Evolutionary conservation across 1,284 basidiomycete genomes (phyloP).

Genomic region (Singerocomus inundabilis): DNA sequence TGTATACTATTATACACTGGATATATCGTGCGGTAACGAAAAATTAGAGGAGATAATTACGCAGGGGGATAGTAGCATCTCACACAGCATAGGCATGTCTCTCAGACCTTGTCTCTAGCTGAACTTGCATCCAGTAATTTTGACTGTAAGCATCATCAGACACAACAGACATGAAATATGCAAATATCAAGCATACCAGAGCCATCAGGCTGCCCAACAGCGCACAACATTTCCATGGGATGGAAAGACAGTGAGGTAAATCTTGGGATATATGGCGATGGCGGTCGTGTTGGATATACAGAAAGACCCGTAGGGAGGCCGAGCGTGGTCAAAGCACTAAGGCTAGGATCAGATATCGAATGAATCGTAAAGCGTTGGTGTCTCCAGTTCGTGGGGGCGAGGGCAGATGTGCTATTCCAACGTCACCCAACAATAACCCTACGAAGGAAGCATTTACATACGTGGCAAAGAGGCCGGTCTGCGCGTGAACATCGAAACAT

Average conservation of each 20-base stretch:
- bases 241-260: slow-evolving; percentile 70
- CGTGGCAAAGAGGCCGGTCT: slow-evolving; percentile 85
- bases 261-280: slow-evolving; percentile 61
- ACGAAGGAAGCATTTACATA: slow-evolving; percentile 42
- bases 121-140: slow-evolving; percentile 46
- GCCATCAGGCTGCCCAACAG: slow-evolving; percentile 70
- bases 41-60: slow-evolving; percentile 14
- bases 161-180: not conserved
- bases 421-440: slow-evolving; percentile 1
- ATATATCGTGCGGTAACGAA: slow-evolving; percentile 13
- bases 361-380: slow-evolving; percentile 62
- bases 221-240: slow-evolving; percentile 79
- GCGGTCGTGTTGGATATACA: slow-evolving; percentile 50
- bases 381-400: slow-evolving; percentile 58
- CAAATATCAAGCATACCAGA: slow-evolving; percentile 47
- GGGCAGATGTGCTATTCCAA: slow-evolving; percentile 55
- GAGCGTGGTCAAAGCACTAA: slow-evolving; percentile 46
- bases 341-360: slow-evolving; percentile 42
- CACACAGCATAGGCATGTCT: not conserved
- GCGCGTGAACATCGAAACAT: slow-evolving; percentile 85
- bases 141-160: slow-evolving; percentile 36
- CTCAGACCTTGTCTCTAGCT: slow-evolving; percentile 5
- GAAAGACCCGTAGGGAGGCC: slow-evolving; percentile 53
- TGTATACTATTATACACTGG: slow-evolving; percentile 19
- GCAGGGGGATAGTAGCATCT: not conserved